Base-by-base conservation (phyloP, 2,329 filamentous ascomycete species). In the Cercospora canescens region DNA sequence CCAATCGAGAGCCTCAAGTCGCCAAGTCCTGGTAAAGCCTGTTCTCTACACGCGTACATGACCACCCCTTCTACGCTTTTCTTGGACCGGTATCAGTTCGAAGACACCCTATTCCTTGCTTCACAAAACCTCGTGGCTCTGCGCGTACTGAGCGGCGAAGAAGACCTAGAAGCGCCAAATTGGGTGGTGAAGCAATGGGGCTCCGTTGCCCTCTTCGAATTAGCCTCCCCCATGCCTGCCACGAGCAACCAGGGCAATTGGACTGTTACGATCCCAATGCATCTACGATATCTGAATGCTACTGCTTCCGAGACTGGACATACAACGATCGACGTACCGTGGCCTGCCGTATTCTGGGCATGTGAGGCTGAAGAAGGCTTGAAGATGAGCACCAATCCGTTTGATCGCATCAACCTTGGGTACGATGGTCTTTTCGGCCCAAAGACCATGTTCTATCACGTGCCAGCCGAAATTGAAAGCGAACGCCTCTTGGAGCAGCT, bases 331-430 rank as follows among this genome's bases (percentile, higher is more conserved):
- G 37, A 48, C 4, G 78, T 89, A 1, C 91, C 94, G 0, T 94
- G 91, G 81, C 94, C 94, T 0, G 86, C 87, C 0, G 86, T 97
- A 0, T 97, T 97, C 81, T 97, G 94, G 94, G 93, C 93, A 0
- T 98, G 94, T 75, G 83, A 86, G 7, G 86, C 89, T 0, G 85
- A 87, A 9, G 85, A 87, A 60, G 87, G 86, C 0, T 84, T 84
- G 0, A 90, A 91, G 73, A 91, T 94, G 79, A 79, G 86, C 0
- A 86, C 84, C 5, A 97, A 91, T 74, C 94, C 94, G 0, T 98
- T 98, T 78, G 94, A 97, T 77, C 84, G 92, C 6, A 81, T 85
- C n/a, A 87, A 92, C 74, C 74, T 97, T n/a, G 94, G 93, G 1
- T 97, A 94, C 77, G 94, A 97, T 70, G 87, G 85, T 0, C 79